Evolutionary conservation across 2,329 filamentous ascomycete species (phyloP).

Genomic region (Penicillium polonicum): DNA sequence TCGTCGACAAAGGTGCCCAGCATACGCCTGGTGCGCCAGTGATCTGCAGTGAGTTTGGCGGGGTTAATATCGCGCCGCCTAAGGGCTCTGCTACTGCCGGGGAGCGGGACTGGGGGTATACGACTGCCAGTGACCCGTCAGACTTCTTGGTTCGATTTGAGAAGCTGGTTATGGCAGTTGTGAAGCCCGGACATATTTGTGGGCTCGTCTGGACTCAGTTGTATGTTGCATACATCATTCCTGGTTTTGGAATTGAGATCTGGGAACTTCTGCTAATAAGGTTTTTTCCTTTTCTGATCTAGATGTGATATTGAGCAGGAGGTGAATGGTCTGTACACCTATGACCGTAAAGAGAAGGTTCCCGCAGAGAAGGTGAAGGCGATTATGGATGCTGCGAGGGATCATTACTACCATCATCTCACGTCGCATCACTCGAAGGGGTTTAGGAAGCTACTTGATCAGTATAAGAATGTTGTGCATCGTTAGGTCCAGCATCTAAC

Average conservation of each 20-base stretch:
- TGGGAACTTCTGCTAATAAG: background rate
- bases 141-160: slow-evolving; percentile 61
- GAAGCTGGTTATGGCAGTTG: slow-evolving; percentile 58
- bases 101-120: slow-evolving; percentile 65
- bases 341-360: slow-evolving; percentile 61
- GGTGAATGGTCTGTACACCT: slow-evolving; percentile 65
- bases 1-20: slow-evolving; percentile 49
- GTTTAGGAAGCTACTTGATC: slow-evolving; percentile 19
- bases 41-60: slow-evolving; percentile 67
- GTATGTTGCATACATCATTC: slow-evolving; percentile 28
- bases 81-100: slow-evolving; percentile 39
- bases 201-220: slow-evolving; percentile 68
- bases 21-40: slow-evolving; percentile 59
- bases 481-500: background rate
- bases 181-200: slow-evolving; percentile 57
- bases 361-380: slow-evolving; percentile 56
- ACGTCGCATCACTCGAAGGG: slow-evolving; percentile 18
- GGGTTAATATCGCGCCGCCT: slow-evolving; percentile 62
- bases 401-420: slow-evolving; percentile 45
- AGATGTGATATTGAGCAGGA: slow-evolving; percentile 64
- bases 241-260: background rate
- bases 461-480: slow-evolving; percentile 17
- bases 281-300: background rate
- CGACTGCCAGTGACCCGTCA: slow-evolving; percentile 59
- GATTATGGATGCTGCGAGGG: slow-evolving; percentile 56